Conservation (phyloP, 108 stramenopile genomes). For the Nitzschia palea region DNA sequence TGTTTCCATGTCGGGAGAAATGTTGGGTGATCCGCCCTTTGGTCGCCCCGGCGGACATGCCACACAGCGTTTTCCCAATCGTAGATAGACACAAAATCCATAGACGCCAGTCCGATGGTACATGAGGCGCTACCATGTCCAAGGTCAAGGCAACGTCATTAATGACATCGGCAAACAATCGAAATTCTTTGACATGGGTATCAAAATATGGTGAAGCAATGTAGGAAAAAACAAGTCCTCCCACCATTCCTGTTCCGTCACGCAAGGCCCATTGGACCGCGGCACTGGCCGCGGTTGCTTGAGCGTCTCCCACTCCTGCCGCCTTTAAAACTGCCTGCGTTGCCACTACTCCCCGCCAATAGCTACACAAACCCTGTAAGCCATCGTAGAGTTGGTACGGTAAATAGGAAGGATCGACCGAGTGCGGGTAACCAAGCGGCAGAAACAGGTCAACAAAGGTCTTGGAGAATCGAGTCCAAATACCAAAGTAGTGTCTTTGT, state of each 20-base stretch:
- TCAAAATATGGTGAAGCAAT: constrained; percentile 70
- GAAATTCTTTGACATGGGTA: constrained; percentile 91
- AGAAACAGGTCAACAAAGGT: constrained; percentile 57
- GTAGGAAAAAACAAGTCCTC: constrained; percentile 88
- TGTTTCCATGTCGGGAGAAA: constrained; percentile 78
- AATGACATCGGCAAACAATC: constrained; percentile 93
- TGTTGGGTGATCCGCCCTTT: constrained; percentile 89
- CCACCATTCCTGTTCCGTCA: constrained; percentile 92
- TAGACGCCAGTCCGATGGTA: constrained; percentile 21
- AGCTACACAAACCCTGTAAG: constrained; percentile 92
- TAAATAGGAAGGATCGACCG: constrained; percentile 72
- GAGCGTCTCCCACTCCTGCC: constrained; percentile 86
- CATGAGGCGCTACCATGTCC: constrained; percentile 83
- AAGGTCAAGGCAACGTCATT: constrained; percentile 90
- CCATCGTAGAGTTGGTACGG: constrained; percentile 92
- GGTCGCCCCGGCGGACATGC: constrained; percentile 83
- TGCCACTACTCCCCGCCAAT: constrained; percentile 88
- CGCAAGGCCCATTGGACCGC: constrained; percentile 78
- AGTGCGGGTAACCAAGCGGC: constrained; percentile 73
- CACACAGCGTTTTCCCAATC: constrained; percentile 88
- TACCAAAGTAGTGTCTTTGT: background rate
- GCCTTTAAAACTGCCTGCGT: constrained; percentile 84
- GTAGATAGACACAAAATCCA: constrained; percentile 63
- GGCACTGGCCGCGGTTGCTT: constrained; percentile 85
- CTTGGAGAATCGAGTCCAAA: background rate